Conservation (phyloP, 495 filamentous ascomycete species). For the Baudoinia panamericana region DNA sequence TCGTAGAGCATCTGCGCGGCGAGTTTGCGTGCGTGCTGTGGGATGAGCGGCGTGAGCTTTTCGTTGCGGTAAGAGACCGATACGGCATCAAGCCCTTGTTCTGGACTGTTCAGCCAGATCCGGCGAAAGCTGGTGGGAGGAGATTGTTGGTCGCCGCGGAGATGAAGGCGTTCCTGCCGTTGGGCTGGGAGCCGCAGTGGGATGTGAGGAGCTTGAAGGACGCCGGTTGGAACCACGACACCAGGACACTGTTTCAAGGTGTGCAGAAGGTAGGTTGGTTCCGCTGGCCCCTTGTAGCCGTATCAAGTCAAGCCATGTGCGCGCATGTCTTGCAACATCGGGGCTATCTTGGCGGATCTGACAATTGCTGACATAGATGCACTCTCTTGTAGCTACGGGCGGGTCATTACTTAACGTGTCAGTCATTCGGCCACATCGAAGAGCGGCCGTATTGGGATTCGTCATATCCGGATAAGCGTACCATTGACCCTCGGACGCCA, state of each 20-base stretch:
- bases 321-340: neutral
- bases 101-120: conserved; percentile 31
- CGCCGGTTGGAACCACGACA: conserved; percentile 29
- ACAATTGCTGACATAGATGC: too few species aligned
- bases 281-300: too few species aligned
- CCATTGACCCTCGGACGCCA: conserved; percentile 26
- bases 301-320: too few species aligned
- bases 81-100: conserved; percentile 44
- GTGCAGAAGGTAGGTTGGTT: conserved; percentile 30
- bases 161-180: conserved; percentile 16
- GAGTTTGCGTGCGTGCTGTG: conserved; percentile 41
- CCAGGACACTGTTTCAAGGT: conserved; percentile 36
- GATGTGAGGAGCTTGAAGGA: conserved; percentile 33
- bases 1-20: conserved; percentile 36
- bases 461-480: conserved; percentile 35
- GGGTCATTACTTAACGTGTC: conserved; percentile 27
- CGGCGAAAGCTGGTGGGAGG: neutral
- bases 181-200: conserved; percentile 31
- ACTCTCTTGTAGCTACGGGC: conserved; percentile 16
- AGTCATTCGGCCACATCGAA: conserved; percentile 21
- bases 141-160: conserved; percentile 20
- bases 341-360: too few species aligned
- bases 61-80: conserved; percentile 38
- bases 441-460: conserved; percentile 37
- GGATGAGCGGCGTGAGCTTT: conserved; percentile 28